These are phyloP conservation scores for Scopulariopsis brevicaulis DNA, from an alignment of 2,329 filamentous ascomycete species.

Conservation along the genomic window DNA sequence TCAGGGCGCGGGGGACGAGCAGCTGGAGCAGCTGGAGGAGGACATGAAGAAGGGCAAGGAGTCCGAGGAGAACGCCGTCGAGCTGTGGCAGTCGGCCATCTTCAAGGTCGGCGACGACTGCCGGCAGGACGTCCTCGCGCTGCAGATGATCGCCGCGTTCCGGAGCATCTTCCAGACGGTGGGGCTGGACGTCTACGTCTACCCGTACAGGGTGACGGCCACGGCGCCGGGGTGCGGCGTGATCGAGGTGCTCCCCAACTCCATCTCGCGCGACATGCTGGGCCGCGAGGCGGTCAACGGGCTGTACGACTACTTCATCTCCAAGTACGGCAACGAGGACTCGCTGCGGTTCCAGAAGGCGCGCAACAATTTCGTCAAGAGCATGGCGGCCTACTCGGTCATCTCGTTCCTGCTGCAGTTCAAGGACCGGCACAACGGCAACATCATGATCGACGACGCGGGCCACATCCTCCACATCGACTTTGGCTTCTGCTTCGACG, in stretches of 20 bases:
- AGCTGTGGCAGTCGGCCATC: slow-evolving; percentile 98
- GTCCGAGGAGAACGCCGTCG: slow-evolving; percentile 52
- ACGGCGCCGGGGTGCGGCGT: slow-evolving; percentile 96
- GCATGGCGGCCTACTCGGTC: slow-evolving; percentile 96
- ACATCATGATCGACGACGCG: slow-evolving; percentile 98
- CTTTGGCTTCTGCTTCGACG: slow-evolving; percentile 99
- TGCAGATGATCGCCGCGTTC: slow-evolving; percentile 98
- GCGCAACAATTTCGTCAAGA: slow-evolving; percentile 95
- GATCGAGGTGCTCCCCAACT: slow-evolving; percentile 95
- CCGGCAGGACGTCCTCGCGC: slow-evolving; percentile 86
- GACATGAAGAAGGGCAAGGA: slow-evolving; percentile 33
- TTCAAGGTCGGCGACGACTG: slow-evolving; percentile 99
- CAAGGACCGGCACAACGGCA: slow-evolving; percentile 98
- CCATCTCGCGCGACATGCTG: slow-evolving; percentile 96
- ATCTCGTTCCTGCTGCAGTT: slow-evolving; percentile 96
- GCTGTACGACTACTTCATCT: slow-evolving; percentile 95
- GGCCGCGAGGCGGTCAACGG: slow-evolving; percentile 96
- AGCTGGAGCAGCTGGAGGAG: slow-evolving; percentile 1
- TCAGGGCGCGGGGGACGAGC: slow-evolving; percentile 22
- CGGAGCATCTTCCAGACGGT: slow-evolving; percentile 93
- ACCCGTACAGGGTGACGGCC: slow-evolving; percentile 92
- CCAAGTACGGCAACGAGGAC: slow-evolving; percentile 94
- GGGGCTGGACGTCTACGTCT: slow-evolving; percentile 92
- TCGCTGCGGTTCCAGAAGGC: slow-evolving; percentile 91
- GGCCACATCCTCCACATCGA: slow-evolving; percentile 98